Base-by-base conservation (phyloP, 306 rosid species). In the Begonia fuchsioides region DNA sequence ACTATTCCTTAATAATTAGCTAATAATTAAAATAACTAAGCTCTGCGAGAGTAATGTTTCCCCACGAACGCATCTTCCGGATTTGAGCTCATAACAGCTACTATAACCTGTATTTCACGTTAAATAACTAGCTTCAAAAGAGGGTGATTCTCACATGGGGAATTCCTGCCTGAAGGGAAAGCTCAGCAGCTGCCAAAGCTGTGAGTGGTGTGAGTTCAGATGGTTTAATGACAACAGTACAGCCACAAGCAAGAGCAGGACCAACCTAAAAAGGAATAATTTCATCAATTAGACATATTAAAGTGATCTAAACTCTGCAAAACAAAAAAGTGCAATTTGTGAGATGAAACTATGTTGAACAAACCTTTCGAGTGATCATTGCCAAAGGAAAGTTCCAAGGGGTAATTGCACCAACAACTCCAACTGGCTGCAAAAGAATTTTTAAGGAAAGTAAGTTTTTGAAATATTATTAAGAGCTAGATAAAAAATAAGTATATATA, bases 381-480 rank as follows among this genome's bases (percentile, higher is more conserved):
- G 98, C 98, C 58, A 90, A 63, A 10, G 98, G 98, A 66, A 90
- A 90, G 75, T 90, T 90, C 98, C 98, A 85, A 44, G 96, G 98
- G 13, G 94, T 56, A 61, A 90, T 71, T 18, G 95, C 81, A 50
- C 94, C 98, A 54, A 85, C 98, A 69, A 90, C 96, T 65, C 98
- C 98, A 44, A 90, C 87, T 55, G 98, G 95, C 98, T 90, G 82
- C 70, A 82, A 65, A 61, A 59, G 13, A 43, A 51, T 54, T 47
- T 44, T 48, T 39, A 16, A 41, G 18, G 19, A 58, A 49, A 49
- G 14, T 9, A n/a, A 12, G 38, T 47, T 13, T 32, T 15, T 40
- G 9, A 35, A 47, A 13, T 16, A 47, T 16, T 15, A 39, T 35
- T 8, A 46, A 20, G 17, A 32, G 16, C 16, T 32, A 16, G 20